Evolutionary conservation across 495 filamentous ascomycete species (phyloP).

Genomic region (Thermothielavioides terrestris): DNA sequence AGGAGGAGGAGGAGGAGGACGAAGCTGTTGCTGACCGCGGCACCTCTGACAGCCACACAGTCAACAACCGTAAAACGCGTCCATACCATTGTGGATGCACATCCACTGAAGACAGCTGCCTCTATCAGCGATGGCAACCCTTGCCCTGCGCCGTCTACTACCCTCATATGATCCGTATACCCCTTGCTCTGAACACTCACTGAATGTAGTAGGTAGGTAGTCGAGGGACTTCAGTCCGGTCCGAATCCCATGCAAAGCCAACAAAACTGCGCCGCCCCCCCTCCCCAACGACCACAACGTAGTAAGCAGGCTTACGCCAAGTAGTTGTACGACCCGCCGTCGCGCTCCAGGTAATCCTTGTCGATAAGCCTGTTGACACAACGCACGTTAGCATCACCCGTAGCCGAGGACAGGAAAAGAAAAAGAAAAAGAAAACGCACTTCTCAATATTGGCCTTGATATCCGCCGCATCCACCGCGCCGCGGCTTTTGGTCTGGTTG

Average conservation of each 20-base stretch:
- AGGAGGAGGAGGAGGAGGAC: no score
- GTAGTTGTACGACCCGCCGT: conserved; percentile 71
- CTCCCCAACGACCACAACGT: background rate
- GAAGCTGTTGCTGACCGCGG: no score
- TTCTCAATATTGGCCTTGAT: conserved; percentile 97
- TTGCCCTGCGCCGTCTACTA: no score
- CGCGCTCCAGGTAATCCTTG: conserved; percentile 62
- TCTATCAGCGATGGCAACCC: no score
- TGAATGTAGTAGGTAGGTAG: no score
- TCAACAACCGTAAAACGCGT: no score
- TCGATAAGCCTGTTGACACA: conserved; percentile 43
- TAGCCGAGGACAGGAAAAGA: background rate
- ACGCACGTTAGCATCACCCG: background rate
- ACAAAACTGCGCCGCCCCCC: background rate
- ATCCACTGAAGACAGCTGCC: no score
- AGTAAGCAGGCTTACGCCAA: conserved; percentile 51
- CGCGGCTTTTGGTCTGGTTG: conserved; percentile 73
- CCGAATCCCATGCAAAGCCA: background rate
- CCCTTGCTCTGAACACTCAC: no score
- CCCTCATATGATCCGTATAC: no score
- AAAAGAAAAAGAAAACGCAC: conserved; percentile 39
- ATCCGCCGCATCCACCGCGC: conserved; percentile 70
- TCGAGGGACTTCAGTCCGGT: no score
- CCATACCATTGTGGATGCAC: no score
- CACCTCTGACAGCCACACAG: no score